Evolutionary conservation across 768 basidiomycete species (phyloP).

Genomic region (Lactarius sp.): DNA sequence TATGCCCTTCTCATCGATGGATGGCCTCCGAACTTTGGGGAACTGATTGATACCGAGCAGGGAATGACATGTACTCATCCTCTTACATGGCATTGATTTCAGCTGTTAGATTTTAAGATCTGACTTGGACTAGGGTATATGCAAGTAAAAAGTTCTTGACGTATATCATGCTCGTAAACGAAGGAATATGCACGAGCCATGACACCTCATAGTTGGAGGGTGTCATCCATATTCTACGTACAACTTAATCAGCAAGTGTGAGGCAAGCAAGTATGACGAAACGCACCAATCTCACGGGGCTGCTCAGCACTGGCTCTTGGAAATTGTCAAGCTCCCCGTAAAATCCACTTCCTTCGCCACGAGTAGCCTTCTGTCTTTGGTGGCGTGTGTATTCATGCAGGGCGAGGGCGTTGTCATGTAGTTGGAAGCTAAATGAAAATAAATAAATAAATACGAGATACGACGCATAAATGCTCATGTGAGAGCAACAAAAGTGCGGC

Average conservation of each 20-base stretch:
- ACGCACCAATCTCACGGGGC: constrained; percentile 17
- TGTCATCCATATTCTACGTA: constrained; percentile 4
- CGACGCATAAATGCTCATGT: neutral
- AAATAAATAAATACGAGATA: neutral
- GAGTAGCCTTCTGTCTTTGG: constrained; percentile 2
- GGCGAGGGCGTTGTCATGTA: constrained; percentile 8
- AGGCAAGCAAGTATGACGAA: neutral
- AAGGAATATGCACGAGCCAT: neutral
- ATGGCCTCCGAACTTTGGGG: too few species aligned
- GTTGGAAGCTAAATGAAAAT: neutral
- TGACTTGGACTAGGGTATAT: neutral
- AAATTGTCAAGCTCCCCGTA: constrained; percentile 21
- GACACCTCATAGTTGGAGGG: neutral
- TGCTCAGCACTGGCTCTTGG: constrained; percentile 16
- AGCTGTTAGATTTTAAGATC: too few species aligned
- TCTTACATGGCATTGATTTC: too few species aligned
- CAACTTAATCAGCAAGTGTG: neutral
- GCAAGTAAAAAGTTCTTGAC: neutral
- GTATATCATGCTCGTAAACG: neutral
- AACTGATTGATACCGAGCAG: too few species aligned
- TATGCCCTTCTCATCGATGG: too few species aligned
- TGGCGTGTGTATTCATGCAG: constrained; percentile 12
- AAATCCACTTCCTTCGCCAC: constrained; percentile 2
- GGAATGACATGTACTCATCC: too few species aligned
- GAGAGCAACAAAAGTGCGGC: neutral